Evolutionary conservation across 768 basidiomycete genomes (phyloP).

Genomic region (Psilocybe azurescens): DNA sequence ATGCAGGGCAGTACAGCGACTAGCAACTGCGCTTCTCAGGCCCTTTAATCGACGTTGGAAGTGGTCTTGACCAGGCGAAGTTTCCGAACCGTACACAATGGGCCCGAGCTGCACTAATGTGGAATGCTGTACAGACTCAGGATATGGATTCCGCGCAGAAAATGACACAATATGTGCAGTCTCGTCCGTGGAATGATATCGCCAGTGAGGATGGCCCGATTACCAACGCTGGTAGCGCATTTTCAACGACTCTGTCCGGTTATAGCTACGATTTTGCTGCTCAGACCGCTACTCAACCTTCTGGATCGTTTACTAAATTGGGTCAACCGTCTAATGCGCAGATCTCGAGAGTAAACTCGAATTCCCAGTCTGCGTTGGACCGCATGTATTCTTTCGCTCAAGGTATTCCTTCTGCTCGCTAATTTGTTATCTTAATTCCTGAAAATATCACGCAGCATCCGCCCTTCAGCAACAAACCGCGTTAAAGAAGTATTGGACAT

Average conservation of each 20-base stretch:
- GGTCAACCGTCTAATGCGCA: constrained; percentile 54
- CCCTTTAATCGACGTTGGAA: constrained; percentile 60
- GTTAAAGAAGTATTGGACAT: constrained; percentile 59
- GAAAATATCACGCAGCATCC: constrained; percentile 47
- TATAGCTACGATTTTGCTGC: constrained; percentile 65
- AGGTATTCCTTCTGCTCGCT: constrained; percentile 43
- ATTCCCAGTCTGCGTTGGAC: constrained; percentile 48
- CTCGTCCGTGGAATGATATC: constrained; percentile 54
- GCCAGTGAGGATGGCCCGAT: constrained; percentile 45
- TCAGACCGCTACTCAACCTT: constrained; percentile 51
- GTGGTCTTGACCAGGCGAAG: constrained; percentile 39
- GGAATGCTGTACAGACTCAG: constrained; percentile 60
- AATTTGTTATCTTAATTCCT: constrained; percentile 4
- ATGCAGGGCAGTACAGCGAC: constrained; percentile 48
- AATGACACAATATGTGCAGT: constrained; percentile 52
- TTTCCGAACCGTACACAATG: constrained; percentile 59
- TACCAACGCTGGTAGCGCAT: constrained; percentile 32
- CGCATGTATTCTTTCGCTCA: constrained; percentile 64
- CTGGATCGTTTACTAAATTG: constrained; percentile 47
- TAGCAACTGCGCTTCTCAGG: constrained; percentile 57
- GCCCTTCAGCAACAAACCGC: constrained; percentile 56
- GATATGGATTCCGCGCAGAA: constrained; percentile 41
- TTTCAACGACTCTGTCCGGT: constrained; percentile 51
- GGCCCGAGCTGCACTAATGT: constrained; percentile 64
- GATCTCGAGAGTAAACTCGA: constrained; percentile 43